Base-by-base conservation (phyloP, 441 rosid species). In the Erodium moschatum region DNA sequence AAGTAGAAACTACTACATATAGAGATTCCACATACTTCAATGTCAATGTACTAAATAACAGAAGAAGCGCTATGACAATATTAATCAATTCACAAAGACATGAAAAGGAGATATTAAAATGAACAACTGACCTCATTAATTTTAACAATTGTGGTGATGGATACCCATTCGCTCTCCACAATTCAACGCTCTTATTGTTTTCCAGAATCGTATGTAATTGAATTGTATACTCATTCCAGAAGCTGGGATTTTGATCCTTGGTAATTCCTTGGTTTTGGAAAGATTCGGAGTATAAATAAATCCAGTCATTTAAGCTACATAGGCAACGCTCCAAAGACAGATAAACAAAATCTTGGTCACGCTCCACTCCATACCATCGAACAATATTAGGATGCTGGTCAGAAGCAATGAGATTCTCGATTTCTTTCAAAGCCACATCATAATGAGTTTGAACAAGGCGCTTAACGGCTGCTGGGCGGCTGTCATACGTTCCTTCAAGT, bases 381-480 rank as follows among this genome's bases (percentile, higher is more conserved):
- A 91, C 97, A 76, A 93, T 88, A 78, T 89, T 91, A 52, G 88
- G 85, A 81, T 89, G 97, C 62, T 81, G 89, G 79, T 91, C 97
- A 2, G 96, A 89, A 20, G 90, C 94, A 76, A 89, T 86, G 76
- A 91, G 95, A 75, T 87, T 87, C 75, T 85, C 85, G 73, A 89
- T 87, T 80, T 89, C 97, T 76, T 89, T 87, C 75, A 85, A 73
- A 69, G 97, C 96, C 70, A 91, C 94, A 67, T 87, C 97, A 73
- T 89, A 89, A 77, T 89, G 96, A 61, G 94, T 75, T 74, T 84
- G 86, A 64, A 91, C 94, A 67, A 91, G 91, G 73, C 92, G 89
- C 77, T 91, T 91, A 69, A 89, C 97, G 6, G 97, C 96, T 24
- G 89, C 96, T 31, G 82, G 71, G 72, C 89, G 89, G 21, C 97